A percentile compares a stretch with the other conserved stretches of the same genome.
These are phyloP conservation scores for Ophiostoma fasciatum DNA, from an alignment of 2,329 filamentous ascomycete species.

Conservation along the genomic window DNA sequence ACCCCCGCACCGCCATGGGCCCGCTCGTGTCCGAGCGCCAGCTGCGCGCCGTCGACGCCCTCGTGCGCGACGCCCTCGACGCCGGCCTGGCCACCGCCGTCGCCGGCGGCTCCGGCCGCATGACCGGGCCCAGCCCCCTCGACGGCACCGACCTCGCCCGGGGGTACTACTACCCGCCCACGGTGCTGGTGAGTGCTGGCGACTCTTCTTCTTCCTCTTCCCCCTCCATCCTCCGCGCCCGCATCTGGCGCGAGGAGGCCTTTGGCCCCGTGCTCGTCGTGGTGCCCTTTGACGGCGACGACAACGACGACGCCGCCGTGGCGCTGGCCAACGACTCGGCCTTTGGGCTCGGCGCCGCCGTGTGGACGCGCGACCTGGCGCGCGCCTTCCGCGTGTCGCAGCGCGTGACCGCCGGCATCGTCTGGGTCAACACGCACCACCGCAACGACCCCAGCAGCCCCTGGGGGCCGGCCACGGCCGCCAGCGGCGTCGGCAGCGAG, in stretches of 20 bases:
- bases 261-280: slow-evolving; percentile 71
- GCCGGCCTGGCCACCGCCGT: slow-evolving; percentile 24
- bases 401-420: slow-evolving; percentile 49
- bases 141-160: slow-evolving; percentile 36
- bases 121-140: slow-evolving; percentile 30
- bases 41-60: slow-evolving; percentile 51
- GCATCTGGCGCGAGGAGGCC: slow-evolving; percentile 66
- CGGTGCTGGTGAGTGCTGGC: slow-evolving; percentile 39
- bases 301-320: slow-evolving; percentile 45
- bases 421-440: slow-evolving; percentile 48
- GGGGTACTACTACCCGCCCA: slow-evolving; percentile 68
- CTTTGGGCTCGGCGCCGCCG: slow-evolving; percentile 62
- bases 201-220: no score
- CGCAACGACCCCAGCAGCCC: slow-evolving; percentile 58
- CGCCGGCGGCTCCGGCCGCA: slow-evolving; percentile 29
- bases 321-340: slow-evolving; percentile 56
- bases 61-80: slow-evolving; percentile 49
- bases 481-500: slow-evolving; percentile 56
- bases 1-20: slow-evolving; percentile 46
- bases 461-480: slow-evolving; percentile 49
- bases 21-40: slow-evolving; percentile 46
- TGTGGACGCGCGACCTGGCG: slow-evolving; percentile 63
- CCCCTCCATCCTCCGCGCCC: slow-evolving; percentile 43
- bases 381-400: slow-evolving; percentile 61
- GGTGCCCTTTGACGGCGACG: slow-evolving; percentile 40